These are phyloP conservation scores for Salisapilia sapeloensis DNA, from an alignment of 352 stramenopile genomes.

Conservation along the genomic window DNA sequence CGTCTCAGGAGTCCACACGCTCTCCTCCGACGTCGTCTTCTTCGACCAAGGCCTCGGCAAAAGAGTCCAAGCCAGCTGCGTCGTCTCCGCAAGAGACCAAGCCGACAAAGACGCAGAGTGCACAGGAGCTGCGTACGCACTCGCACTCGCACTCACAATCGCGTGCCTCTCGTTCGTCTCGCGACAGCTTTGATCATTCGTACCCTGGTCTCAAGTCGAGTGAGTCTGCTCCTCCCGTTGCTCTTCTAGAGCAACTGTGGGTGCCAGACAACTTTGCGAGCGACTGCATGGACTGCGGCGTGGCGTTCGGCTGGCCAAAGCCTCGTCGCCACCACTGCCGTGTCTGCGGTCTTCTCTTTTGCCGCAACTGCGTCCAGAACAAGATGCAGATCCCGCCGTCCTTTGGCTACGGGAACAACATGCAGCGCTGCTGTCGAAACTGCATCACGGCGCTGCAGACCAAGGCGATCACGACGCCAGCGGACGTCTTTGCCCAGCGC, in stretches of 20 bases:
- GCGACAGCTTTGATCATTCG: constrained; percentile 23
- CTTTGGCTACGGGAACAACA: constrained; percentile 60
- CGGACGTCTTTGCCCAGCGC: constrained; percentile 72
- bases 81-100: too few relatives aligned
- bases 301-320: constrained; percentile 67
- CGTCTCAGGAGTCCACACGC: too few relatives aligned
- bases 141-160: not conserved
- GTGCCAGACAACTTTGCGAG: constrained; percentile 75
- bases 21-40: too few relatives aligned
- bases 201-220: constrained; percentile 2
- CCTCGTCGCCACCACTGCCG: constrained; percentile 71
- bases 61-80: too few relatives aligned
- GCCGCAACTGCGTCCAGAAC: constrained; percentile 61
- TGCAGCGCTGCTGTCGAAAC: constrained; percentile 65
- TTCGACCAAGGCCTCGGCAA: too few relatives aligned
- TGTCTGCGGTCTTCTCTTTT: constrained; percentile 72
- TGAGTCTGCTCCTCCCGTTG: too few relatives aligned
- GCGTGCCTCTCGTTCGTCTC: constrained; percentile 10
- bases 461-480: constrained; percentile 74
- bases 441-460: constrained; percentile 72
- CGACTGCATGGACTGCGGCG: constrained; percentile 80
- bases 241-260: constrained; percentile 71
- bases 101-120: too few relatives aligned
- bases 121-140: not conserved
- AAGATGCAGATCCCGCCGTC: constrained; percentile 67